Base-by-base conservation (phyloP, 768 basidiomycete genomes). In the Russula dissimulans region DNA sequence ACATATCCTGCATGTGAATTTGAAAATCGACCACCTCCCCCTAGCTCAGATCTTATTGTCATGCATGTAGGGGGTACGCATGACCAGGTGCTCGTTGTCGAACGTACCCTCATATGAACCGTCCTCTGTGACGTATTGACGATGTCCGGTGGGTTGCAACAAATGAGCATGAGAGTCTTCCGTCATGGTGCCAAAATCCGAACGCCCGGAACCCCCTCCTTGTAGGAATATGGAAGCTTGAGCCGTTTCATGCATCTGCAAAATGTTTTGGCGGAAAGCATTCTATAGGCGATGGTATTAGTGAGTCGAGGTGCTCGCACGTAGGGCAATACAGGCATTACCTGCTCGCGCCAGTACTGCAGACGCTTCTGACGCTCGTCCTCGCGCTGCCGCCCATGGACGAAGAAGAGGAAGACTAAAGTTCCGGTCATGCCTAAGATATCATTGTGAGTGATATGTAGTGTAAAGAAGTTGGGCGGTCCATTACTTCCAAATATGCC, bases 271-370 rank as follows among this genome's bases (percentile, higher is more conserved):
- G 65, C 87, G 86, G 79, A 89, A 87, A 9, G 86, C 81, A 65
- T 85, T 86, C 84, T 89, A 66, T 17, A 56, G 45, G 18, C 17
- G 60, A 57, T 2, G 43, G 44, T 26, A 34, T 57, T 3, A 59
- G 61, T 50, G 49, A 49, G 39, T 32, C 22, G 26, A 57, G 31
- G 43, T 29, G 29, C 15, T 22, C 5, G 31, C 11, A 52, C 15
- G 1, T 45, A 31, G 18, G 38, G 26, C 22, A 50, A 4, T 12
- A n/a, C 15, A 44, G n/a, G 61, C 66, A 52, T 63, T 26, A 84
- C 86, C 79, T 91, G 91, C 75, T 94, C 91, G 65, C 85, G 84
- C 86, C 91, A 93, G 73, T 94, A 93, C 69, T 91, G 89, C 45
- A 85, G 74, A 65, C 91, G 86, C 72, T 87, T 91, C 74, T 89